Evolutionary conservation across 2,329 filamentous ascomycete species (phyloP).

Genomic region (Colletotrichum ledebouriae): DNA sequence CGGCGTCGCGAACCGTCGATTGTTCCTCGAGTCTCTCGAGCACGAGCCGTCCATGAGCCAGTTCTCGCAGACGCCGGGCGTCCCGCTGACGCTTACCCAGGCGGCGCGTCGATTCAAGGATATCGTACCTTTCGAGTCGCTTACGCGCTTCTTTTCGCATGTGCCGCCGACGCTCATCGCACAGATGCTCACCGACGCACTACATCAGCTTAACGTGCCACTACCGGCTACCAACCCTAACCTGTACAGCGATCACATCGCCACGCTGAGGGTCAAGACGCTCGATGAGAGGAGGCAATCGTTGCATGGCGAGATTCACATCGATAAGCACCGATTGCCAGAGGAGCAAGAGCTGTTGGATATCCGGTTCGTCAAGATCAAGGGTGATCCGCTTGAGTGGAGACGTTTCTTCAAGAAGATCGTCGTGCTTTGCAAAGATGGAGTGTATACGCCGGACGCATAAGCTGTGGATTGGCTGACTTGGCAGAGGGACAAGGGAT

Average conservation of each 20-base stretch:
- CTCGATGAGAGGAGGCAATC: constrained; percentile 79
- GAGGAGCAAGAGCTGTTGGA: constrained; percentile 77
- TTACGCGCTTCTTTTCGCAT: constrained; percentile 93
- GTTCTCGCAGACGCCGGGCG: constrained; percentile 83
- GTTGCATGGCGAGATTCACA: constrained; percentile 80
- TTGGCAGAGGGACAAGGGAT: constrained; percentile 17
- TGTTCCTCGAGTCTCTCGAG: constrained; percentile 74
- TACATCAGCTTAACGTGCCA: constrained; percentile 89
- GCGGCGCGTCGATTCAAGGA: constrained; percentile 89
- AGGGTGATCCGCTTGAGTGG: constrained; percentile 97
- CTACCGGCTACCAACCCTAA: constrained; percentile 65
- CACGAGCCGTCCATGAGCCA: constrained; percentile 91
- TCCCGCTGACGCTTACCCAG: constrained; percentile 89
- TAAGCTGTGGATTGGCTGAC: constrained; percentile 46
- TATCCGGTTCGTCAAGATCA: constrained; percentile 92
- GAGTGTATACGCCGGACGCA: constrained; percentile 71
- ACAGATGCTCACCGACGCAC: constrained; percentile 82
- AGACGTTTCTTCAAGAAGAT: constrained; percentile 96
- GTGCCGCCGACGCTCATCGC: constrained; percentile 82
- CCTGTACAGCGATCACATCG: constrained; percentile 67
- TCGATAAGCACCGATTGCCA: constrained; percentile 74
- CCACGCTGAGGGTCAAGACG: constrained; percentile 80
- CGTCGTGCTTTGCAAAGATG: constrained; percentile 88
- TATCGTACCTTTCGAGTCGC: constrained; percentile 87
- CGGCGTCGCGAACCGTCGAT: constrained; percentile 48